phyloP scores from a whole-genome alignment of 2,329 filamentous ascomycete genomes.

The Camillea tinctor region DNA sequence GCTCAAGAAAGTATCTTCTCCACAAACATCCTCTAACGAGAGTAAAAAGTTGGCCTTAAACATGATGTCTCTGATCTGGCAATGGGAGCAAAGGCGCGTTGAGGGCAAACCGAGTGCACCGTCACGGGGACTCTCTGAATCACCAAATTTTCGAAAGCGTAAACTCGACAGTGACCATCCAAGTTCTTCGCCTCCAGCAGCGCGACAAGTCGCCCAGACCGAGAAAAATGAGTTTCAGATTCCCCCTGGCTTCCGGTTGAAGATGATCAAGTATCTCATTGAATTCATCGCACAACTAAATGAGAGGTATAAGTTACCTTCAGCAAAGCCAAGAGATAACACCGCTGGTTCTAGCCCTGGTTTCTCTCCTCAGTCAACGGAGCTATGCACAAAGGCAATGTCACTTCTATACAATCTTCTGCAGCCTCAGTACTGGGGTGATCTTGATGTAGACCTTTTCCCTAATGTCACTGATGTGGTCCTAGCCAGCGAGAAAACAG shows the following conservation, averaged over 20 bases:
- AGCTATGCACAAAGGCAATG: conserved; percentile 84
- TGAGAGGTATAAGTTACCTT: conserved; percentile 78
- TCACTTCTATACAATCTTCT: conserved; percentile 79
- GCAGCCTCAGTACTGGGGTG: conserved; percentile 85
- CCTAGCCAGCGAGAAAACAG: conserved; percentile 75
- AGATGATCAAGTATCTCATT: conserved; percentile 92
- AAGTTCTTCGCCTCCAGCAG: conserved; percentile 54
- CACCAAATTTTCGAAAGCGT: conserved; percentile 72
- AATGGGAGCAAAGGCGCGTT: conserved; percentile 85
- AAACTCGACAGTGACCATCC: conserved; percentile 66
- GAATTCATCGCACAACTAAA: conserved; percentile 90
- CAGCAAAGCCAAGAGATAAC: conserved; percentile 62
- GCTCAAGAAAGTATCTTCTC: conserved; percentile 80
- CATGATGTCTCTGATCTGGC: conserved; percentile 86
- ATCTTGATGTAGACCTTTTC: conserved; percentile 88
- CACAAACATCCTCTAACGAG: conserved; percentile 83
- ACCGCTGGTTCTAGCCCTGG: conserved; percentile 43
- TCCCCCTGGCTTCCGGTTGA: conserved; percentile 63
- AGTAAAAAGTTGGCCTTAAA: conserved; percentile 88
- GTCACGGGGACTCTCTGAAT: conserved; percentile 55
- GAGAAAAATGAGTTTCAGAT: conserved; percentile 68
- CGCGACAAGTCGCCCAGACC: conserved; percentile 42
- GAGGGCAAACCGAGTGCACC: conserved; percentile 51
- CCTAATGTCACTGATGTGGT: conserved; percentile 87
- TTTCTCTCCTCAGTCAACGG: conserved; percentile 58